A percentile compares a stretch with the other conserved stretches of the same genome.
Evolutionary conservation across 768 basidiomycete species (phyloP).

Genomic region (Psilocybe sp.): DNA sequence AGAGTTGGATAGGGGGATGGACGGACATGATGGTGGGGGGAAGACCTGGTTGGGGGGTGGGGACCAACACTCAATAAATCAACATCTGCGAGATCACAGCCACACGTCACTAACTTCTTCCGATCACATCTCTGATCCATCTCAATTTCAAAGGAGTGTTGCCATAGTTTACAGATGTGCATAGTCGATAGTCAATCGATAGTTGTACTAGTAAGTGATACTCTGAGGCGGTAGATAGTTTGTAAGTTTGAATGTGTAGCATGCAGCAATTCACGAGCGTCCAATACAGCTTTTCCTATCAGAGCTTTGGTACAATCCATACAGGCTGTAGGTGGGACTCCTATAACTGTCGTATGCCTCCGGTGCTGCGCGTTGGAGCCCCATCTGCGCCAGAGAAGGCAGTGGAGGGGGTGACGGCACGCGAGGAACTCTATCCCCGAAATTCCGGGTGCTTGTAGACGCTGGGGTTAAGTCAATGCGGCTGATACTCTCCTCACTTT

Average conservation of each 20-base stretch:
- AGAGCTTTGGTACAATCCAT: conserved; percentile 60
- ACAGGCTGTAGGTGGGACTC: conserved; percentile 83
- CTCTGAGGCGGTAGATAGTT: no score
- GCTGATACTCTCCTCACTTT: no score
- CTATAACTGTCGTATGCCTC: conserved; percentile 65
- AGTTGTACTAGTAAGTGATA: no score
- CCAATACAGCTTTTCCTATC: conserved; percentile 49
- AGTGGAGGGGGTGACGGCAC: conserved; percentile 78
- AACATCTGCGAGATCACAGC: conserved; percentile 16
- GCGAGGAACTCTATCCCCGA: conserved; percentile 65
- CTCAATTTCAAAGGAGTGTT: neutral
- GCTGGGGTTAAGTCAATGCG: neutral
- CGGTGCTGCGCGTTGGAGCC: conserved; percentile 57
- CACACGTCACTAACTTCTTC: conserved; percentile 1
- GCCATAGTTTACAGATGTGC: conserved; percentile 1
- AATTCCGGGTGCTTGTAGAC: conserved; percentile 10
- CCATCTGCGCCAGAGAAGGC: conserved; percentile 78
- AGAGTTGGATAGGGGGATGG: conserved; percentile 15
- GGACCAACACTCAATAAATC: neutral
- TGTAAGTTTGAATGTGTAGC: neutral
- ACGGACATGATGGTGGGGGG: conserved; percentile 21
- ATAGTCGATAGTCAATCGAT: neutral
- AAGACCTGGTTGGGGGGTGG: neutral
- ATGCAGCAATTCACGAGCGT: conserved; percentile 10
- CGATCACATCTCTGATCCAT: conserved; percentile 1